Evolutionary conservation across 148 eudicot genomes (phyloP), one percentile per base, ranked within the genome.

Genomic region (Chenopodium quinoa): DNA sequence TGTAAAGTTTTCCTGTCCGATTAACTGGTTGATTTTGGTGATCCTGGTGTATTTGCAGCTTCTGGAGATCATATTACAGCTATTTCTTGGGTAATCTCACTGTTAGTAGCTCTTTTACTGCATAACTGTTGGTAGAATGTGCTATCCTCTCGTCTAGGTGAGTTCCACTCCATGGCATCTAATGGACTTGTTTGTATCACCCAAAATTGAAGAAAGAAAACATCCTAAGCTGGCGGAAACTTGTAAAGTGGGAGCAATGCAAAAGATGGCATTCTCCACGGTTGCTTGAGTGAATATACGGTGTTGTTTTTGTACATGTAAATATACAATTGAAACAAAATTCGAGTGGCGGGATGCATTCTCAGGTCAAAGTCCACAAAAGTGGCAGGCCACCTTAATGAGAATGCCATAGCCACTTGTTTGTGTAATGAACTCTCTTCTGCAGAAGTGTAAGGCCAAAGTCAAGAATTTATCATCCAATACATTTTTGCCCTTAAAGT

Each of bases 331-430:
- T 78, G 79, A 46, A 84, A 85, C 85, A 80, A 84, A 86, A 76
- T 75, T 82, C 73, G 75, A 85, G 86, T 82, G 90, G 88, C 44
- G 82, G 72, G 83, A 75, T 83, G 94, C 92, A 89, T 86, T 83
- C 88, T 81, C 78, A 80, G 95, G 97, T 92, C 97, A 79, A 93
- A 93, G 97, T 91, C 93, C 77, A 89, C 92, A 88, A 77, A 86
- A 91, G 96, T 93, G 97, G 89, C 98, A 85, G 98, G 98, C 97
- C 96, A 63, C 83, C 14, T 48, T 73, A 82, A 77, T 86, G 82
- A 78, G 86, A 84, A 80, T 88, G 93, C 90, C 77, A 87, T 54
- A 44, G 81, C 91, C 82, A 47, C 86, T 76, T 84, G 70, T 75
- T 86, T 90, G 83, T 92, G 93, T 91, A 89, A 78, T 81, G 84